phyloP scores from a whole-genome alignment of 495 filamentous ascomycete genomes.

The Penicillium lividum region DNA sequence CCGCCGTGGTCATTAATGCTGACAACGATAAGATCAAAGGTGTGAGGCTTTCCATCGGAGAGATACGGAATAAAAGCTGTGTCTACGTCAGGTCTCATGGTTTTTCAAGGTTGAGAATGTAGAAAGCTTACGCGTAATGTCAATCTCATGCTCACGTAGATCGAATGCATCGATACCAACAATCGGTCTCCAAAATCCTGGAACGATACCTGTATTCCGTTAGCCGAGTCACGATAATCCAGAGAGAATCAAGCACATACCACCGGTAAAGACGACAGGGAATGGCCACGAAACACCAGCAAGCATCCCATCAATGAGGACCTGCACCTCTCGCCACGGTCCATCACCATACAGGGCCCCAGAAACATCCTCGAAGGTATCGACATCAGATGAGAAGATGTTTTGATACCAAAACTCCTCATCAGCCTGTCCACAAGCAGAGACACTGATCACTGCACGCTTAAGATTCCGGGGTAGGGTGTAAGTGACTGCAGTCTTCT shows the following conservation, averaged over 20 bases:
- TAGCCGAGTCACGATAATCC: background rate
- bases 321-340: background rate
- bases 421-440: conserved; percentile 2
- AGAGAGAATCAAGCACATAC: background rate
- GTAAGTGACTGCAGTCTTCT: background rate
- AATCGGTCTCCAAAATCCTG: conserved; percentile 1
- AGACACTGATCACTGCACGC: conserved; percentile 1
- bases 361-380: background rate
- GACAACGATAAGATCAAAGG: background rate
- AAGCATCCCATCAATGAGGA: background rate
- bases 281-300: conserved; percentile 4
- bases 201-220: background rate
- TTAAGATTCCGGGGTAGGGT: conserved; percentile 1
- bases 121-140: conserved; percentile 1
- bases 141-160: conserved; percentile 2
- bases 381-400: background rate
- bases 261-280: conserved; percentile 1
- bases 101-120: background rate
- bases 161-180: conserved; percentile 3
- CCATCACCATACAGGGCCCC: background rate
- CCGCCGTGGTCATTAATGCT: background rate
- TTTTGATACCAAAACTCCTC: conserved; percentile 5
- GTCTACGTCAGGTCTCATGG: background rate
- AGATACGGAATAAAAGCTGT: conserved; percentile 1
- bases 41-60: conserved; percentile 5